These are phyloP conservation scores for Solanum phureja DNA, from an alignment of 257 asterid genomes.

Conservation along the genomic window DNA sequence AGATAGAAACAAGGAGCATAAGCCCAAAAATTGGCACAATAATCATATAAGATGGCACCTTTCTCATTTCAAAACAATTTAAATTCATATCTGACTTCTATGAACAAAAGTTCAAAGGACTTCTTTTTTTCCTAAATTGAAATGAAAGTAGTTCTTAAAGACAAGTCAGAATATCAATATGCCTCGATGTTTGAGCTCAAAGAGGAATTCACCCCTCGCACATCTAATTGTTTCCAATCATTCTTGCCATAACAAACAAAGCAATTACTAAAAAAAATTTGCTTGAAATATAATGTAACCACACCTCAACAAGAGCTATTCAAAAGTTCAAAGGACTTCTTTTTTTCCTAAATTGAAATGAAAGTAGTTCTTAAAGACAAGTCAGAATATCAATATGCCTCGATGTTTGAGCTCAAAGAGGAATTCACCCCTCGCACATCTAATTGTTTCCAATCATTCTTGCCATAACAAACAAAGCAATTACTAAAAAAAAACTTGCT, in stretches of 20 bases:
- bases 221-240: not conserved
- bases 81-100: not conserved
- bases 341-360: not conserved
- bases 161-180: constrained; percentile 16
- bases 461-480: not conserved
- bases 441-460: not conserved
- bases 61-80: not conserved
- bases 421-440: not conserved
- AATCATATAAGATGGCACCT: not conserved
- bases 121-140: not conserved
- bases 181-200: constrained; percentile 6
- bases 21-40: not conserved
- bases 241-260: not conserved
- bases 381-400: constrained; percentile 21
- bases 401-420: not conserved
- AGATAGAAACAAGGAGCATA: not conserved
- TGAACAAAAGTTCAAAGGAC: not conserved
- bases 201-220: not conserved
- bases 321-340: not conserved
- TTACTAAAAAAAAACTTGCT: not conserved
- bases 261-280: not conserved
- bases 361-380: not conserved
- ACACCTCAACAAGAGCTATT: not conserved
- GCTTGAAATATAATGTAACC: not conserved
- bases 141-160: not conserved